phyloP scores from a whole-genome alignment of 1,284 basidiomycete species.

The Pulveroboletus sp. region DNA sequence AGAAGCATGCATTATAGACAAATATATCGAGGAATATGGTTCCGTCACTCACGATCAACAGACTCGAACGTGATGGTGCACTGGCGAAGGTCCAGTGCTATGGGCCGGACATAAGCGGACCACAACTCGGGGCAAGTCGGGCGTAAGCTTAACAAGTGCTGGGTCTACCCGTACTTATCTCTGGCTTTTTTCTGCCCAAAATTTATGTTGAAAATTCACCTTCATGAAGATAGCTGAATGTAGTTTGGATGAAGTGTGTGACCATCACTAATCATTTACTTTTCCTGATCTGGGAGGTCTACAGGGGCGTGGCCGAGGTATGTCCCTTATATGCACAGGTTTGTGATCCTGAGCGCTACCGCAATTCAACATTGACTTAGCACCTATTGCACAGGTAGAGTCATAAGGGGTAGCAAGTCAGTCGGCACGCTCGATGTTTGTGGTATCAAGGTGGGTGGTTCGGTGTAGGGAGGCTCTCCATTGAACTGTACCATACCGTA shows the following conservation, averaged over 20 bases:
- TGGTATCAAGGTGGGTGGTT: background rate
- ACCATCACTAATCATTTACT: background rate
- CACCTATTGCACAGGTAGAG: background rate
- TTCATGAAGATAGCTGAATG: background rate
- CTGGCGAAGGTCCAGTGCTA: background rate
- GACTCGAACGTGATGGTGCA: no score
- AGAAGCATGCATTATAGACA: background rate
- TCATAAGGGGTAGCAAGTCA: background rate
- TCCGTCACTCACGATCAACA: background rate
- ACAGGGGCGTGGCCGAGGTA: background rate
- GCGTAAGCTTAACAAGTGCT: background rate
- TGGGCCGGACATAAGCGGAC: background rate
- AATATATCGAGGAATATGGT: background rate
- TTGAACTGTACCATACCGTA: constrained; percentile 11
- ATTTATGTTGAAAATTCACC: background rate
- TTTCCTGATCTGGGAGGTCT: background rate
- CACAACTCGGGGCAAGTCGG: background rate
- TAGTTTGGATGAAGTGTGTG: background rate
- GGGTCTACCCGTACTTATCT: no score
- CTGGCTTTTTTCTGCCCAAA: background rate
- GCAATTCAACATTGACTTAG: background rate
- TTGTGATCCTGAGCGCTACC: background rate
- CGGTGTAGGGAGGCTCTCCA: background rate
- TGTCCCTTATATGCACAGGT: no score
- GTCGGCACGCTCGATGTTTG: no score